A percentile compares a stretch with the other conserved stretches of the same genome.
Evolutionary conservation across 73 alveolate genomes (phyloP).

Genomic region (Urostyla sp.): DNA sequence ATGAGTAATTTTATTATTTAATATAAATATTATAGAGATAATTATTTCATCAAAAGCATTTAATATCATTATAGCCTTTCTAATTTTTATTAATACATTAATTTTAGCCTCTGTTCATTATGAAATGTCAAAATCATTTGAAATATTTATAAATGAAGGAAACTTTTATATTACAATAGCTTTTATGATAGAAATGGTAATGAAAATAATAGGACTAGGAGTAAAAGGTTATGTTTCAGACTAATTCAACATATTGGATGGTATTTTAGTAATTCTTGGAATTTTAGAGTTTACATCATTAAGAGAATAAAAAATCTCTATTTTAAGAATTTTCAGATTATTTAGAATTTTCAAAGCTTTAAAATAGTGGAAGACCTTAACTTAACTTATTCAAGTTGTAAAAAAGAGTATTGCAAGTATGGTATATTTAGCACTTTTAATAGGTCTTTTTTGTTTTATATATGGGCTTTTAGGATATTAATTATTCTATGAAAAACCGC

Average conservation of each 20-base stretch:
- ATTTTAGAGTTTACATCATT: background rate
- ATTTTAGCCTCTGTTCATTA: conserved; percentile 42
- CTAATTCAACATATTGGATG: conserved; percentile 34
- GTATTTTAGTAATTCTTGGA: background rate
- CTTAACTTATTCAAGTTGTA: background rate
- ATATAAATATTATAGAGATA: background rate
- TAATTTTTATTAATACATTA: conserved; percentile 49
- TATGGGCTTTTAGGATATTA: conserved; percentile 44
- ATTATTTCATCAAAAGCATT: background rate
- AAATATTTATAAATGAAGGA: background rate
- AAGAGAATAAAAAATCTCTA: conserved; percentile 19
- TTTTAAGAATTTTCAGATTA: conserved; percentile 64
- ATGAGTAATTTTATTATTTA: background rate
- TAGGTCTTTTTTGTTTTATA: conserved; percentile 22
- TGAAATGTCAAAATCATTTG: conserved; percentile 9
- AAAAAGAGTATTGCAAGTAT: background rate
- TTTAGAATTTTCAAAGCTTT: conserved; percentile 50
- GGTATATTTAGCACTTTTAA: conserved; percentile 30
- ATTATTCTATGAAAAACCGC: conserved; percentile 1
- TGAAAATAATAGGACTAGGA: conserved; percentile 9
- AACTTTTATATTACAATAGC: conserved; percentile 14
- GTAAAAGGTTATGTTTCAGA: background rate
- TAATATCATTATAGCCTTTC: background rate
- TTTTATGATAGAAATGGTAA: conserved; percentile 9
- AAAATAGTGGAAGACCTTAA: conserved; percentile 39